Base-by-base conservation (phyloP, 208 protist species). In the Leishmania tropica region DNA sequence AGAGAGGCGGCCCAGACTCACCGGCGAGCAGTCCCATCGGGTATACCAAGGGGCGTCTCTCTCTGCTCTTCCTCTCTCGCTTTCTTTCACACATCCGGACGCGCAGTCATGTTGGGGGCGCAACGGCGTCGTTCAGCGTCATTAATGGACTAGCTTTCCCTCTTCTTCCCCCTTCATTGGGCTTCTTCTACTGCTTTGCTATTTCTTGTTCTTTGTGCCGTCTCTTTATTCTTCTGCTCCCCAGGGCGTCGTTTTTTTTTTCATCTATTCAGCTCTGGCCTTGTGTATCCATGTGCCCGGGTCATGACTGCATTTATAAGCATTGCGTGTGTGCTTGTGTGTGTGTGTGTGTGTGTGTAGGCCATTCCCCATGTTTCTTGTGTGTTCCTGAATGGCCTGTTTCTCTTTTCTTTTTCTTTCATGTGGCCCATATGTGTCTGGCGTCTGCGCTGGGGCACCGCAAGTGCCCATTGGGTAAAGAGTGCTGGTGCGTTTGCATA, bases 391-490 rank as follows among this genome's bases (percentile, higher is more conserved):
- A 81, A 65, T 45, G 42, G 13, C 17, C 75, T 13, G 28, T 40
- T 54, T 81, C 60, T 81, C 64, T 79, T 83, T 51, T 84, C 45
- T 58, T 53, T 67, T n/a, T 74, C 53, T 11, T 45, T 79, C 72
- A 2, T 40, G 11, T 48, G 54, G 6, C n/a, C 48, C 4, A 60
- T 42, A 10, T 76, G 70, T 35, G 24, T 24, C 13, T 60, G 28
- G 3, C 4, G n/a, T 73, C 28, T 73, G 37, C 24, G 28, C 53
- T 28, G 53, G 28, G n/a, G 67, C 37, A n/a, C 37, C 21, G 19
- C 37, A 48, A 21, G 35, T 31, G 17, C 19, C 2, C 7, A 3
- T 7, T 48, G 67, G 6, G 5, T 3, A 45, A 45, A 6, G 67
- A 37, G 35, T 37, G 64, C 4, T 3, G 15, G 21, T 37, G 74